Conservation (phyloP, 441 rosid species). For the Rhodomyrtus psidioides region DNA sequence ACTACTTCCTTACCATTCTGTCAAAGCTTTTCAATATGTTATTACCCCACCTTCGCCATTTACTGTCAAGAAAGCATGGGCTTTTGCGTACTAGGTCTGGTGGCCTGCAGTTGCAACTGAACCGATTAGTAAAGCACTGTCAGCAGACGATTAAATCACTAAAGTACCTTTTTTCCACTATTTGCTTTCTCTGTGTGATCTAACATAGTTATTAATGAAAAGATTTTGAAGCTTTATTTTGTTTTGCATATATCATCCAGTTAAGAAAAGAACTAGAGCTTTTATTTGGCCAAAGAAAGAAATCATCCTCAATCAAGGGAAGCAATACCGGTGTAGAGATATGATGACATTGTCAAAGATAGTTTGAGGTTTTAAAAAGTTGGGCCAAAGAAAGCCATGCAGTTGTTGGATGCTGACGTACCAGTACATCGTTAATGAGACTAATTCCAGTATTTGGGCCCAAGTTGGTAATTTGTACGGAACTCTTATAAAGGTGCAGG, state of each 20-base stretch:
- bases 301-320: slow-evolving; percentile 56
- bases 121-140: slow-evolving; percentile 20
- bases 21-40: slow-evolving; percentile 24
- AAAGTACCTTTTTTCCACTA: slow-evolving; percentile 21
- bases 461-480: slow-evolving; percentile 45
- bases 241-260: slow-evolving; percentile 67
- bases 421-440: slow-evolving; percentile 44
- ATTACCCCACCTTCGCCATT: slow-evolving; percentile 30
- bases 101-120: slow-evolving; percentile 30
- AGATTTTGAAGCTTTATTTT: slow-evolving; percentile 37
- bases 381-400: slow-evolving; percentile 58
- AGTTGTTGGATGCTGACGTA: slow-evolving; percentile 54
- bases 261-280: slow-evolving; percentile 67
- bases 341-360: slow-evolving; percentile 49
- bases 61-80: slow-evolving; percentile 17
- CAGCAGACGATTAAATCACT: slow-evolving; percentile 21
- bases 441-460: slow-evolving; percentile 40
- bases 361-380: slow-evolving; percentile 53
- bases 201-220: slow-evolving; percentile 14
- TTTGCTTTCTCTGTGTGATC: slow-evolving; percentile 2
- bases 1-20: slow-evolving; percentile 24
- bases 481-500: slow-evolving; percentile 44
- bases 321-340: slow-evolving; percentile 65
- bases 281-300: slow-evolving; percentile 75
- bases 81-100: slow-evolving; percentile 24